Conservation (phyloP, 2,329 filamentous ascomycete species). For the Phoma sp. region DNA sequence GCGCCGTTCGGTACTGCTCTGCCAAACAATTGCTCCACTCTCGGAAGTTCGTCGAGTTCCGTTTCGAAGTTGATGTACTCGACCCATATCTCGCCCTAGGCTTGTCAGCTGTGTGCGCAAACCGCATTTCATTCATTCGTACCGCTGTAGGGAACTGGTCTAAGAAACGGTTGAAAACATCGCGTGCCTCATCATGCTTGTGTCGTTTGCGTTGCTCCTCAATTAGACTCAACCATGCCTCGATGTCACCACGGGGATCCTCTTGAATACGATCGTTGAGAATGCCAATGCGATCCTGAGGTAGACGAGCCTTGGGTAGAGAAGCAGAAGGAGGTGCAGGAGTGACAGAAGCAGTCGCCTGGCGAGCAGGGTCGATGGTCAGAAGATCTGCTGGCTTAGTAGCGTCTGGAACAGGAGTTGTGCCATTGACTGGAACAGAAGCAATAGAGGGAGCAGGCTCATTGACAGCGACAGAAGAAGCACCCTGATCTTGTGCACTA, state of each 20-base stretch:
- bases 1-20: slow-evolving; percentile 79
- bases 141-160: slow-evolving; percentile 89
- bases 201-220: slow-evolving; percentile 82
- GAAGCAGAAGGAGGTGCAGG: slow-evolving; percentile 40
- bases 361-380: slow-evolving; percentile 41
- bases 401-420: slow-evolving; percentile 47
- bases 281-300: slow-evolving; percentile 77
- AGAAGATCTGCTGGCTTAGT: slow-evolving; percentile 44
- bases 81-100: slow-evolving; percentile 88
- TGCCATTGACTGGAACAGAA: slow-evolving; percentile 58
- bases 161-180: slow-evolving; percentile 85
- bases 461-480: slow-evolving; percentile 50
- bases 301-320: slow-evolving; percentile 62
- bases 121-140: slow-evolving; percentile 56
- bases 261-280: slow-evolving; percentile 91
- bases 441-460: slow-evolving; percentile 59
- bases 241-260: slow-evolving; percentile 89
- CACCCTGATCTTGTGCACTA: slow-evolving; percentile 62
- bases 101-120: slow-evolving; percentile 55
- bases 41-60: slow-evolving; percentile 80
- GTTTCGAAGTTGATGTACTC: slow-evolving; percentile 90
- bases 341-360: slow-evolving; percentile 51
- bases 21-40: slow-evolving; percentile 83
- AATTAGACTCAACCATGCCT: slow-evolving; percentile 90
- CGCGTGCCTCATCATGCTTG: slow-evolving; percentile 81